A percentile compares a stretch with the other conserved stretches of the same genome.
Evolutionary conservation across 2,329 filamentous ascomycete species (phyloP).

Genomic region (Fusarium subtropicale): DNA sequence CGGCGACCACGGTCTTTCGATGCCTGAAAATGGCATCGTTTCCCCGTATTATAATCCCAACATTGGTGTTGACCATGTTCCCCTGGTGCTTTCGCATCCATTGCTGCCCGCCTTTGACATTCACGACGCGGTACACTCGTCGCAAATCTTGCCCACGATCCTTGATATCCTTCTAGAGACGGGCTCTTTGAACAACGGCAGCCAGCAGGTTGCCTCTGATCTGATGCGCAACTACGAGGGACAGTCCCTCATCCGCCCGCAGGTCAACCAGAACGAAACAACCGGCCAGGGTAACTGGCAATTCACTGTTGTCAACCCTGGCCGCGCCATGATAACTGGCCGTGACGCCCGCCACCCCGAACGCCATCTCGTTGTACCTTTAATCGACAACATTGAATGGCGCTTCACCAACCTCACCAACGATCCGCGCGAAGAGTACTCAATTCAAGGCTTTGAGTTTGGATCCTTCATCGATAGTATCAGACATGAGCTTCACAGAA

Average conservation of each 20-base stretch:
- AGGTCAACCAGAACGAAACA: conserved; percentile 16
- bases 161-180: conserved; percentile 50
- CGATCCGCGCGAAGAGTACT: conserved; percentile 45
- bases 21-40: conserved; percentile 48
- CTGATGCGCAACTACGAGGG: conserved; percentile 49
- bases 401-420: conserved; percentile 46
- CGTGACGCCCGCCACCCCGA: conserved; percentile 49
- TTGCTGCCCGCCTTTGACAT: conserved; percentile 47
- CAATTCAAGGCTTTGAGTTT: conserved; percentile 48
- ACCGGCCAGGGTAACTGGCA: conserved; percentile 50
- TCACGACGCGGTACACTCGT: conserved; percentile 47
- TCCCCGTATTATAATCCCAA: conserved; percentile 51
- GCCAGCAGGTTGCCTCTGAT: conserved; percentile 39
- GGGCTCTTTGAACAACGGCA: conserved; percentile 42
- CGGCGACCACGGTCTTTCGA: conserved; percentile 51
- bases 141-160: conserved; percentile 50
- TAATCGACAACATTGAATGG: conserved; percentile 51
- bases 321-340: conserved; percentile 49
- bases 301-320: conserved; percentile 51
- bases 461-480: conserved; percentile 41
- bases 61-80: conserved; percentile 48
- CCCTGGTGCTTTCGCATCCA: conserved; percentile 50
- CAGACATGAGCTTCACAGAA: conserved; percentile 33
- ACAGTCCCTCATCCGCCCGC: conserved; percentile 48
- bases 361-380: conserved; percentile 49